phyloP scores from a whole-genome alignment of 352 stramenopile species.

The Peronospora belbahrii region DNA sequence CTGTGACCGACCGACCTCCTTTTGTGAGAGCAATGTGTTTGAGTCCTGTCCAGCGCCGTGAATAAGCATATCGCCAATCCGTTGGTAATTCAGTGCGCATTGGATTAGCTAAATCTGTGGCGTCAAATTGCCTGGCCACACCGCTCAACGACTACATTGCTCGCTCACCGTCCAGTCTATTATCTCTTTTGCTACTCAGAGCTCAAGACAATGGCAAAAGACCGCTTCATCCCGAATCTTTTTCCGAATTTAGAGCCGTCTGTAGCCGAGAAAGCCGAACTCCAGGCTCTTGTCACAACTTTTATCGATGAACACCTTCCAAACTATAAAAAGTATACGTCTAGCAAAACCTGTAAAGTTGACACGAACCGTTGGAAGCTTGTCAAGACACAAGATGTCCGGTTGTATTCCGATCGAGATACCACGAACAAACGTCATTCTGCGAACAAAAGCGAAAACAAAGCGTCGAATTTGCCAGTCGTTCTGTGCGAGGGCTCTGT shows the following conservation, averaged over 20 bases:
- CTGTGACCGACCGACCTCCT: no score
- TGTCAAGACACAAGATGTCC: slow-evolving; percentile 26
- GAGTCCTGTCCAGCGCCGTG: no score
- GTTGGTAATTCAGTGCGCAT: no score
- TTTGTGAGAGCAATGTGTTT: no score
- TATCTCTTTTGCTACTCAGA: slow-evolving; percentile 10
- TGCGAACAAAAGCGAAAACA: not conserved
- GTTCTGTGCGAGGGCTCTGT: slow-evolving; percentile 26
- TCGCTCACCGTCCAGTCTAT: slow-evolving; percentile 4
- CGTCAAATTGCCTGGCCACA: no score
- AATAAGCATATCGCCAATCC: no score
- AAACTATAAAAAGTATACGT: slow-evolving; percentile 27
- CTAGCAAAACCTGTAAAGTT: slow-evolving; percentile 16
- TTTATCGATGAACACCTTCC: slow-evolving; percentile 28
- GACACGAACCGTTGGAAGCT: slow-evolving; percentile 31
- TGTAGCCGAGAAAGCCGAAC: slow-evolving; percentile 18
- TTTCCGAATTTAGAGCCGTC: slow-evolving; percentile 22
- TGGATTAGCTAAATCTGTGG: no score
- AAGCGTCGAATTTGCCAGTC: slow-evolving; percentile 14
- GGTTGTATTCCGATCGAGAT: slow-evolving; percentile 22
- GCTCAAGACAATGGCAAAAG: slow-evolving; percentile 15
- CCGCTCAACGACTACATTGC: no score
- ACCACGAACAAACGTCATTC: slow-evolving; percentile 1
- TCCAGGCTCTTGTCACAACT: slow-evolving; percentile 21
- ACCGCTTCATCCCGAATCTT: slow-evolving; percentile 22